phyloP scores from a whole-genome alignment of 768 basidiomycete genomes.

The Gyrodon lividus region DNA sequence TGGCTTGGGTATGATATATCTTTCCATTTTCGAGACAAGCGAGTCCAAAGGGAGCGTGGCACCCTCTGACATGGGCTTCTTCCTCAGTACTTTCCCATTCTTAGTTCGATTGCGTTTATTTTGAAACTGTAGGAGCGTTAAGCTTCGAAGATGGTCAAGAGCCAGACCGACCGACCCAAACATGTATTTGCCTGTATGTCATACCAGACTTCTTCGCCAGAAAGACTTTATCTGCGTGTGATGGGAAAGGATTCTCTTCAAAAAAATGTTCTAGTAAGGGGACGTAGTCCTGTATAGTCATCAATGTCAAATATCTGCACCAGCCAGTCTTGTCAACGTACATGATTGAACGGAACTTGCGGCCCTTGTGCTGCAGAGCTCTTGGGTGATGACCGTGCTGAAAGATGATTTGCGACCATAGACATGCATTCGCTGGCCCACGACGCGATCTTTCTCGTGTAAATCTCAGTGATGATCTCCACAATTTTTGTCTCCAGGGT shows the following conservation, averaged over 20 bases:
- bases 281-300: constrained; percentile 38
- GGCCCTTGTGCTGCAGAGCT: no score
- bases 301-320: no score
- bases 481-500: no score
- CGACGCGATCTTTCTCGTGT: no score
- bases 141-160: neutral
- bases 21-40: constrained; percentile 28
- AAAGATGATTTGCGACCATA: no score
- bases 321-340: no score
- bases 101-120: constrained; percentile 40
- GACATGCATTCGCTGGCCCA: no score
- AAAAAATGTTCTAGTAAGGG: constrained; percentile 51
- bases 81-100: constrained; percentile 34
- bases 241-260: constrained; percentile 46
- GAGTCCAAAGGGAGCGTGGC: constrained; percentile 22
- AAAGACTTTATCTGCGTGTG: constrained; percentile 35
- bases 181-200: constrained; percentile 48
- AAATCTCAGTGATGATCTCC: no score
- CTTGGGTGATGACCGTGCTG: no score
- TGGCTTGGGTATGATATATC: constrained; percentile 21
- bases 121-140: constrained; percentile 44
- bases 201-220: constrained; percentile 46
- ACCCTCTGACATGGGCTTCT: constrained; percentile 16
- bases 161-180: constrained; percentile 54
- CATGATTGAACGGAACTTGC: no score